Evolutionary conservation across 495 filamentous ascomycete genomes (phyloP).

Genomic region (Aspergillus mulundensis): DNA sequence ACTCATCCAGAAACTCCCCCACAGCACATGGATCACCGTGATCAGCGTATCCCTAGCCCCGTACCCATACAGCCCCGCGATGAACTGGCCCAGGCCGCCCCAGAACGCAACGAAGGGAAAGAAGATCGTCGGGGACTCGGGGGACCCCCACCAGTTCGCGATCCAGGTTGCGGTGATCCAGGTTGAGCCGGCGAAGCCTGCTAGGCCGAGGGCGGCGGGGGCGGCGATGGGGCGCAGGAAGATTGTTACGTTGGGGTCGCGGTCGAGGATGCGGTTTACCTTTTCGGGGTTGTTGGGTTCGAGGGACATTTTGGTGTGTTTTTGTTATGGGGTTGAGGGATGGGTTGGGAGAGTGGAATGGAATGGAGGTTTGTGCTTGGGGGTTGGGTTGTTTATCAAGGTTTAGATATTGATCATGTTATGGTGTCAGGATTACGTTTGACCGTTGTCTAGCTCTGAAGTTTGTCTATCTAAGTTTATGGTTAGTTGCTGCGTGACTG

Average conservation of each 20-base stretch:
- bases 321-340: not conserved
- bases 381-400: not conserved
- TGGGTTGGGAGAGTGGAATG: not conserved
- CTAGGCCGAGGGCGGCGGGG: not conserved
- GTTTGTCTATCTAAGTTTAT: not conserved
- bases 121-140: not conserved
- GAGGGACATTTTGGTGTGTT: not conserved
- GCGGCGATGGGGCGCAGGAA: conserved; percentile 3
- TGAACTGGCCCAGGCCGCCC: conserved; percentile 2
- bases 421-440: not conserved
- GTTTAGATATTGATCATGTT: not conserved
- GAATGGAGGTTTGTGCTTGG: not conserved
- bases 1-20: conserved; percentile 7
- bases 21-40: conserved; percentile 1
- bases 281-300: not conserved
- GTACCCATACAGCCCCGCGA: not conserved
- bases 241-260: conserved; percentile 1
- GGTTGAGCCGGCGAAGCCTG: conserved; percentile 3
- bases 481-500: no score
- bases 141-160: not conserved
- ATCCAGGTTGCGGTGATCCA: not conserved
- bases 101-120: conserved; percentile 4
- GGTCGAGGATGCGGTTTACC: not conserved
- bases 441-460: not conserved
- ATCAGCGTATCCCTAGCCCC: not conserved